Evolutionary conservation across 2,329 filamentous ascomycete species (phyloP), one percentile per base, ranked within the genome.

Genomic region (Cytospora chrysosperma): DNA sequence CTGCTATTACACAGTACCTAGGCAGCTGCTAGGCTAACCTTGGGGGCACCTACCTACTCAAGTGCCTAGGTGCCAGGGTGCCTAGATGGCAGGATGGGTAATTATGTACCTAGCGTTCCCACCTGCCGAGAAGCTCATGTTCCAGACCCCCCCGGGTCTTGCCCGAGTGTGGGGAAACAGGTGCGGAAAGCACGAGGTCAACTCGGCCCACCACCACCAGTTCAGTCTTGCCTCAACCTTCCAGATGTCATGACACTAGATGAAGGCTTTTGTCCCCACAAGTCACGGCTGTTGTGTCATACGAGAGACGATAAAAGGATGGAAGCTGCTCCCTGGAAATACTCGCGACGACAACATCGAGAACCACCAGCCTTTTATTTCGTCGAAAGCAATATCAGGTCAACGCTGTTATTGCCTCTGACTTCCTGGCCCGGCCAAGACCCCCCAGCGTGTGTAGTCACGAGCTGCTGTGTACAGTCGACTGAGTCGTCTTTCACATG

Each of bases 401-500:
- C 60, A 43, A 62, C 53, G 32, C 12, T 34, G 9, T 57, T 26
- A 47, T 24, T 47, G n/a, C 3, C 32, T 15, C 5, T 47, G 43
- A 47, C n/a, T 59, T 49, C 40, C 30, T 19, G 30, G 19, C 24
- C 43, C 34, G n/a, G 34, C 37, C 4, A 34, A 47, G 32, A 9
- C 30, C 37, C 12, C n/a, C n/a, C n/a, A n/a, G 47, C 52, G 43
- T 50, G 17, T 19, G 54, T 26, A 56, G 52, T 63, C 63, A 65
- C 56, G 50, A 55, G 59, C n/a, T n/a, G n/a, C n/a, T n/a, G n/a
- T n/a, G n/a, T n/a, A n/a, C n/a, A n/a, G n/a, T n/a, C 32, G 62
- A 40, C 54, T n/a, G 15, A 15, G 27, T 40, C 21, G 13, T 30
- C 34, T 65, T 62, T 65, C 60, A 65, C 63, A 65, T 65, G 63